A percentile compares a stretch with the other conserved stretches of the same genome.
phyloP scores from a whole-genome alignment of 768 basidiomycete species.

The Hydnomerulius pinastri region DNA sequence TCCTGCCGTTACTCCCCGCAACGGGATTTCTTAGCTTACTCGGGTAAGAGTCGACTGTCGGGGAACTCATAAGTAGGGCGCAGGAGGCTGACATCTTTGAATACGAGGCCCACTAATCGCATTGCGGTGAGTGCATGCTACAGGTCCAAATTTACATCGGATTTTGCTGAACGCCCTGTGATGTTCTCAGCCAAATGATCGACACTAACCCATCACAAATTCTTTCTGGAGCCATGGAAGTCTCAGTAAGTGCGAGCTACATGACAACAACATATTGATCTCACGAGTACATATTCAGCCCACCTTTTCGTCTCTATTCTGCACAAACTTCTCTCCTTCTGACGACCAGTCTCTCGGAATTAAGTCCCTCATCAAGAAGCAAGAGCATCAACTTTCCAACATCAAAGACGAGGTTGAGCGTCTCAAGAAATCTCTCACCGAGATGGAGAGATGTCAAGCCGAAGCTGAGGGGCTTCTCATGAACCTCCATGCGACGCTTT shows the following conservation, averaged over 20 bases:
- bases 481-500: constrained; percentile 15
- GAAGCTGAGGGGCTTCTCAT: constrained; percentile 7
- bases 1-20: background rate
- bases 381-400: constrained; percentile 15
- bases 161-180: background rate
- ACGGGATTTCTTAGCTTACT: background rate
- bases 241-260: constrained; percentile 14
- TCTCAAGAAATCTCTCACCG: constrained; percentile 10
- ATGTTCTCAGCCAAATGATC: constrained; percentile 4
- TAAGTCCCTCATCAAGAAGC: constrained; percentile 15
- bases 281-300: constrained; percentile 9
- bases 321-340: constrained; percentile 19
- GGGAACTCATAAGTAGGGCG: background rate
- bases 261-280: background rate
- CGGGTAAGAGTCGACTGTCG: too few relatives aligned
- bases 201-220: background rate
- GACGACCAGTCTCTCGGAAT: constrained; percentile 6
- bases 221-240: background rate
- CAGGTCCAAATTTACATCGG: background rate
- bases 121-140: background rate
- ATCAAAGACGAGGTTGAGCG: constrained; percentile 10
- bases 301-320: constrained; percentile 6
- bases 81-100: background rate
- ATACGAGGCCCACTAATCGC: background rate
- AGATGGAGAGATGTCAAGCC: constrained; percentile 11